phyloP scores from a whole-genome alignment of 176 grass and related monocot genomes.

The Zoysia japonica region DNA sequence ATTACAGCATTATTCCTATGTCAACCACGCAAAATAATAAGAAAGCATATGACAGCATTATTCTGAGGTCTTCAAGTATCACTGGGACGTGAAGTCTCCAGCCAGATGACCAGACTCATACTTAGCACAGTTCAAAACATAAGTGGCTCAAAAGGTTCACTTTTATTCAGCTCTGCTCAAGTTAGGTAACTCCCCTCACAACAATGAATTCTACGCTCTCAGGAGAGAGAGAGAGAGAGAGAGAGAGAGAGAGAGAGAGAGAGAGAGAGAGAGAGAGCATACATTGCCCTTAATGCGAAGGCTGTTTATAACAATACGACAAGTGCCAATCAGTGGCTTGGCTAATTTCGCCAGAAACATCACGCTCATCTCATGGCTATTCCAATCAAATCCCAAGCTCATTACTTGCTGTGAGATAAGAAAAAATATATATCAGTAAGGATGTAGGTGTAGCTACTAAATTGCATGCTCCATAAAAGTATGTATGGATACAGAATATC shows the following conservation, averaged over 20 bases:
- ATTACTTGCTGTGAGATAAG: constrained; percentile 70
- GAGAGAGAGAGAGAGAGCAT: constrained; percentile 26
- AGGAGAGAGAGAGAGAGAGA: neutral
- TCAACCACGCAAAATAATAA: neutral
- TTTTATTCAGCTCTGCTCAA: neutral
- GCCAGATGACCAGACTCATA: neutral
- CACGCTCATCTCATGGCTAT: constrained; percentile 90
- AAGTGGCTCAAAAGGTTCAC: neutral
- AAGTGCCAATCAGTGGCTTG: constrained; percentile 71
- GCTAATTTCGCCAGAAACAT: constrained; percentile 84
- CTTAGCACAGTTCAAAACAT: neutral
- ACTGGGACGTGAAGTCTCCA: neutral
- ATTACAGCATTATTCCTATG: constrained; percentile 16
- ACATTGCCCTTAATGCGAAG: constrained; percentile 95
- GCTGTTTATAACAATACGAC: constrained; percentile 90
- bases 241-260: neutral
- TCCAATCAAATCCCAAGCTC: constrained; percentile 89
- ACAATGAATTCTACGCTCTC: neutral
- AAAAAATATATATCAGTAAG: neutral
- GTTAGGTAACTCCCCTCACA: neutral
- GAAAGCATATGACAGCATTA: neutral
- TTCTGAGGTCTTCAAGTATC: neutral
- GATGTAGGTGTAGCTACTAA: constrained; percentile 2
- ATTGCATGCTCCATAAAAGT: neutral
- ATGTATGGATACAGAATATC: neutral